Evolutionary conservation across 1,139 yeast species (phyloP).

Genomic region (Geotrichum phurueaensis): DNA sequence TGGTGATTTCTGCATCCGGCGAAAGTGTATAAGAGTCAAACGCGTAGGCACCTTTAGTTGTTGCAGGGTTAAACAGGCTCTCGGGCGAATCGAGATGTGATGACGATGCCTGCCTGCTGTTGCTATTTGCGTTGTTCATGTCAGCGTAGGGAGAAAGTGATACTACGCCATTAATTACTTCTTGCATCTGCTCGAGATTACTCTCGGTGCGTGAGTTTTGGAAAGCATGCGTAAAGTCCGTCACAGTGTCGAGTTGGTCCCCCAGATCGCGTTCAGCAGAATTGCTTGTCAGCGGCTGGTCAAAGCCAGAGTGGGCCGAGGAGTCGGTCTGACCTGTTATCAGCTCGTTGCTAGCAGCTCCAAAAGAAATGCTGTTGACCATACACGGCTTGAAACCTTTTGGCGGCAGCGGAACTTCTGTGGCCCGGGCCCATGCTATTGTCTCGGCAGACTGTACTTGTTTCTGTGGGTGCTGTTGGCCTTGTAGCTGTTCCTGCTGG

Average conservation of each 20-base stretch:
- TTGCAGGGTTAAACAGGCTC: not conserved
- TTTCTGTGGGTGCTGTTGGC: not conserved
- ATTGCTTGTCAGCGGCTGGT: not conserved
- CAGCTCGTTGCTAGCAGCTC: not conserved
- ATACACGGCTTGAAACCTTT: constrained; percentile 4
- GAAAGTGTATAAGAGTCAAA: constrained; percentile 12
- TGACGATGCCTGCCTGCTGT: constrained; percentile 1
- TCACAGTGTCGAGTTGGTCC: not conserved
- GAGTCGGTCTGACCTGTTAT: not conserved
- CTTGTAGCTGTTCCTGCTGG: not conserved
- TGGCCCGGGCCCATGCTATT: not conserved
- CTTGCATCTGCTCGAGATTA: constrained; percentile 8
- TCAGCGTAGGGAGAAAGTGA: constrained; percentile 14
- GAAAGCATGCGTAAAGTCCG: not conserved
- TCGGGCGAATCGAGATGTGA: constrained; percentile 2
- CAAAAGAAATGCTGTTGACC: not conserved
- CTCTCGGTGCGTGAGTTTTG: not conserved
- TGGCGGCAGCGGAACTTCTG: not conserved
- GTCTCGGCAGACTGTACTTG: not conserved
- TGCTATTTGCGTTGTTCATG: not conserved
- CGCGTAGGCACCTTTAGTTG: constrained; percentile 7
- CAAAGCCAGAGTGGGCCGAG: not conserved
- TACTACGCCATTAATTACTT: constrained; percentile 18
- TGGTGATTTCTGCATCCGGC: constrained; percentile 2
- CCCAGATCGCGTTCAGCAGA: not conserved